Evolutionary conservation across 2,329 filamentous ascomycete species (phyloP).

Genomic region (Calonectria henricotiae): DNA sequence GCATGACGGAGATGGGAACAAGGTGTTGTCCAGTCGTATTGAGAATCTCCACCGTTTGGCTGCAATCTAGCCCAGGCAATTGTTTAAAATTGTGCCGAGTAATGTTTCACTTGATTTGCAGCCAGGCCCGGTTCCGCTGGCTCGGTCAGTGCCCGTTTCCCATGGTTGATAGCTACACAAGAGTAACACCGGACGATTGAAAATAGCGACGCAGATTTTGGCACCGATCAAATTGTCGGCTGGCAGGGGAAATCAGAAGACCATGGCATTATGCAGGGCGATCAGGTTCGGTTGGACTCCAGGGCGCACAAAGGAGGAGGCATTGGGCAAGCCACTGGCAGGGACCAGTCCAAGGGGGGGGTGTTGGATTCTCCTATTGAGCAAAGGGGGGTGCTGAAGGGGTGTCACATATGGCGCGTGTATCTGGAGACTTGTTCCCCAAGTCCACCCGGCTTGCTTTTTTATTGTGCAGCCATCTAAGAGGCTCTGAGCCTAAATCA

Average conservation of each 20-base stretch:
- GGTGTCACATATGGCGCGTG: background rate
- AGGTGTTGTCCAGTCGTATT: background rate
- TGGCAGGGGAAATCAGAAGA: constrained; percentile 20
- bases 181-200: constrained; percentile 13
- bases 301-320: constrained; percentile 27
- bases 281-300: constrained; percentile 33
- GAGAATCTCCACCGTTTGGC: background rate
- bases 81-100: constrained; percentile 33
- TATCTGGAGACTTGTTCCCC: constrained; percentile 19
- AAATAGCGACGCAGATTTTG: constrained; percentile 9
- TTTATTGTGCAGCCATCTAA: constrained; percentile 26
- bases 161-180: constrained; percentile 11
- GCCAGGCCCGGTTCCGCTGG: constrained; percentile 25
- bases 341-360: constrained; percentile 11
- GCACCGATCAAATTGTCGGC: constrained; percentile 19
- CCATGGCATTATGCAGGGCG: constrained; percentile 33
- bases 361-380: background rate
- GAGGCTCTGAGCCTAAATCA: constrained; percentile 24
- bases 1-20: constrained; percentile 3
- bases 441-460: constrained; percentile 10
- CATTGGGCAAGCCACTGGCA: constrained; percentile 28
- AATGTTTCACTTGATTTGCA: constrained; percentile 26
- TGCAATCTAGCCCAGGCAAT: constrained; percentile 13
- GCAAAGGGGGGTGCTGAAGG: constrained; percentile 15
- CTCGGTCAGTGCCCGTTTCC: constrained; percentile 35